Evolutionary conservation across 495 filamentous ascomycete species (phyloP).

Genomic region (Astrothelium macrocarpum): DNA sequence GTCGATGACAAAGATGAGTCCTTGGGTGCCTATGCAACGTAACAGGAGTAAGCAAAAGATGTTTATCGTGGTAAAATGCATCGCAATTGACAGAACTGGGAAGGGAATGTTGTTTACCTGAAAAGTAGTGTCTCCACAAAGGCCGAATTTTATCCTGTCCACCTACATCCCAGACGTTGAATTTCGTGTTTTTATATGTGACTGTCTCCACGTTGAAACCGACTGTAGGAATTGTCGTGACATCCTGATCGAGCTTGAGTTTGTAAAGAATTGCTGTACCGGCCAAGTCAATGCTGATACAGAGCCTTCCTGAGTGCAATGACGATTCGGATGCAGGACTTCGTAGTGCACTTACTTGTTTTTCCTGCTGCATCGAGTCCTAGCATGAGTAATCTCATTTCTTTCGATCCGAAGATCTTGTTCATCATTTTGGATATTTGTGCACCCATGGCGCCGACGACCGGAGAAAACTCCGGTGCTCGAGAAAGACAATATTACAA

Average conservation of each 20-base stretch:
- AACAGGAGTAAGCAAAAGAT: conserved; percentile 1
- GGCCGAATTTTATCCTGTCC: conserved; percentile 99
- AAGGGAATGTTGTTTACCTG: conserved; percentile 44
- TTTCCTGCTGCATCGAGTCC: conserved; percentile 96
- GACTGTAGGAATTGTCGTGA: conserved; percentile 98
- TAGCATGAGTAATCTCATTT: conserved; percentile 97
- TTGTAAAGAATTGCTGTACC: conserved; percentile 88
- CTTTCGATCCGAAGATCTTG: conserved; percentile 97
- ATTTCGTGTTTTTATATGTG: conserved; percentile 97
- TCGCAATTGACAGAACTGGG: not conserved
- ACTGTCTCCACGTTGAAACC: conserved; percentile 99
- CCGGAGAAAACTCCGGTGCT: not conserved
- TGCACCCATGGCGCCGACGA: conserved; percentile 53
- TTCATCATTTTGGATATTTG: conserved; percentile 81
- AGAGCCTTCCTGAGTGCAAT: not conserved
- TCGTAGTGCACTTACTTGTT: conserved; percentile 54
- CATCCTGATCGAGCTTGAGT: conserved; percentile 93
- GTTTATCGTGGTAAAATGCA: not conserved
- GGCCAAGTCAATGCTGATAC: conserved; percentile 10
- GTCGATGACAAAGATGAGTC: conserved; percentile 95
- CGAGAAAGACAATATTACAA: too few relatives aligned
- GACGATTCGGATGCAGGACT: not conserved
- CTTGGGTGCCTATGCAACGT: conserved; percentile 65
- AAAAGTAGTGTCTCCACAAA: conserved; percentile 97
- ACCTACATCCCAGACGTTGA: conserved; percentile 99